Conservation (phyloP, 495 filamentous ascomycete species). For the Durotheca rogersii region DNA sequence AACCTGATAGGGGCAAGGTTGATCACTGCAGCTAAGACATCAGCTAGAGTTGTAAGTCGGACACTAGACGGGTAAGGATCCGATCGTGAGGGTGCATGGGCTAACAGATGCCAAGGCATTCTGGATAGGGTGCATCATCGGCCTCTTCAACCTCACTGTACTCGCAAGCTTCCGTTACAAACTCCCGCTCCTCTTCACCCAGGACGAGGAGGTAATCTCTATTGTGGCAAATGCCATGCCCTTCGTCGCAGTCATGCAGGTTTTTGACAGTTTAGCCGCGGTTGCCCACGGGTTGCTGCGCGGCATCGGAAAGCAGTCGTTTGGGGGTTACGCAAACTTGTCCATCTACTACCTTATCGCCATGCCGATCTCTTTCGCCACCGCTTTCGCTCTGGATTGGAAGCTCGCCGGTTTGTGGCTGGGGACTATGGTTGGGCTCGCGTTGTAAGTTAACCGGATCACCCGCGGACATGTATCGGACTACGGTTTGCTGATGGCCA, state of each 20-base stretch:
- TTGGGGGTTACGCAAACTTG: slow-evolving; percentile 85
- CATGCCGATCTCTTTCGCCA: slow-evolving; percentile 77
- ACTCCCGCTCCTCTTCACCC: slow-evolving; percentile 77
- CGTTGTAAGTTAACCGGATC: slow-evolving; percentile 46
- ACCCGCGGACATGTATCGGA: too few species aligned
- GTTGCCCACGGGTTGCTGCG: slow-evolving; percentile 81
- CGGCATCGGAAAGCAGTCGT: slow-evolving; percentile 79
- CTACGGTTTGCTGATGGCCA: slow-evolving; percentile 30
- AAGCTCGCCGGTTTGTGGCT: slow-evolving; percentile 76
- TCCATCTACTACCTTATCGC: slow-evolving; percentile 83
- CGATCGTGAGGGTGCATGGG: background rate
- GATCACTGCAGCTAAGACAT: slow-evolving; percentile 66
- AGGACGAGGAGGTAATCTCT: slow-evolving; percentile 73
- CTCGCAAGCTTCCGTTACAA: slow-evolving; percentile 62
- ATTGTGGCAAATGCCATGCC: slow-evolving; percentile 74
- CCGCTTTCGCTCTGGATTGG: slow-evolving; percentile 72
- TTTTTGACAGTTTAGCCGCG: slow-evolving; percentile 77
- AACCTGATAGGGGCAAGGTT: slow-evolving; percentile 70
- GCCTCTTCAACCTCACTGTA: slow-evolving; percentile 71
- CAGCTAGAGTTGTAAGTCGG: slow-evolving; percentile 62
- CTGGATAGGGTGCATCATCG: slow-evolving; percentile 63
- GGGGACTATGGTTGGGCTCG: slow-evolving; percentile 70
- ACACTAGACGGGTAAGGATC: background rate
- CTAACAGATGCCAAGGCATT: slow-evolving; percentile 48
- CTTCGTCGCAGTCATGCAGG: slow-evolving; percentile 80